Conservation (phyloP, 108 stramenopile genomes). For the Epithemia pelagica region DNA sequence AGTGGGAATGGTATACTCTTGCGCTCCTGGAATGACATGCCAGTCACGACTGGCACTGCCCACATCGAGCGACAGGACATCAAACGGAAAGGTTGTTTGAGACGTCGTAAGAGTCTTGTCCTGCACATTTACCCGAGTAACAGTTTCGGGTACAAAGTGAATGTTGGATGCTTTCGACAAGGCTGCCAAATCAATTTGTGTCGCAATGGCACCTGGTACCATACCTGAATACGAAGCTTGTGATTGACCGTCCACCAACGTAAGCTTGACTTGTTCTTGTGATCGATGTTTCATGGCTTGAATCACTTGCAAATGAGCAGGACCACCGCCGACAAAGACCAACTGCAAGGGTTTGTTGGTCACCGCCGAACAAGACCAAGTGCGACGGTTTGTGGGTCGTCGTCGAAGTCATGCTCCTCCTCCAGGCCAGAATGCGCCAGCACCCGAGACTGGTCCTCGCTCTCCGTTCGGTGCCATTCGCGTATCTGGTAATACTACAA, state of each 20-base stretch:
- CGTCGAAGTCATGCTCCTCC: too few relatives aligned
- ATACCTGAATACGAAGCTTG: constrained; percentile 91
- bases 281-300: constrained; percentile 77
- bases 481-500: too few relatives aligned
- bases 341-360: too few relatives aligned
- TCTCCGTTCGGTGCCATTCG: too few relatives aligned
- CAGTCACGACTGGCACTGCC: constrained; percentile 71
- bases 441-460: too few relatives aligned
- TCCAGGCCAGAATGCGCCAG: neutral
- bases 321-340: constrained; percentile 97
- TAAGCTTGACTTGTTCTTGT: constrained; percentile 58
- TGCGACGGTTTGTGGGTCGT: too few relatives aligned
- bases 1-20: constrained; percentile 61
- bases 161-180: constrained; percentile 63
- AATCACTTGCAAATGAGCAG: constrained; percentile 91
- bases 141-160: constrained; percentile 53
- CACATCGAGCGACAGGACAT: constrained; percentile 73
- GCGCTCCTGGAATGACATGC: constrained; percentile 44
- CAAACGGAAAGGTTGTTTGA: too few relatives aligned
- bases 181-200: constrained; percentile 52
- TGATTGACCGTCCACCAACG: constrained; percentile 81
- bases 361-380: constrained; percentile 84
- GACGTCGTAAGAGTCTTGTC: constrained; percentile 30
- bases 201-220: constrained; percentile 94
- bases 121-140: constrained; percentile 62